Percentiles rank a stretch among this genome's conserved stretches.
Conservation (phyloP, 768 basidiomycete genomes). For the Favolaschia claudopus region DNA sequence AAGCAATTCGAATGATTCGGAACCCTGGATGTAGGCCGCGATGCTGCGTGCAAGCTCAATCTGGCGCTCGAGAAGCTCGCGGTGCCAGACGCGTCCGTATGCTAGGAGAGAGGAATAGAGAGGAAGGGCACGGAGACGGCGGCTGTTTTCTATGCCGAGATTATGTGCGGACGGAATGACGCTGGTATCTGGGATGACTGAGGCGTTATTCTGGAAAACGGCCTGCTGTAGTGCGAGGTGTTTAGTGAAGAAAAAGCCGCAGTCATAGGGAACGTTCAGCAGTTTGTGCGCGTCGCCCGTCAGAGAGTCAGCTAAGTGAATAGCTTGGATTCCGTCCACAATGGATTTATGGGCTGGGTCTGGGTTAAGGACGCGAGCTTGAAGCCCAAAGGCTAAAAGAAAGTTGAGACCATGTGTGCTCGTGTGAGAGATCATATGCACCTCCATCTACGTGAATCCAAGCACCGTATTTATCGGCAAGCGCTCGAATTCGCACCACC, state of each 20-base stretch:
- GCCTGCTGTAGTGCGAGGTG: constrained; percentile 19
- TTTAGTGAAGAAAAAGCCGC: constrained; percentile 24
- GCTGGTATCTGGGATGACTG: not conserved
- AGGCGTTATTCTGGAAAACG: constrained; percentile 20
- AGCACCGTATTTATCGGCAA: constrained; percentile 22
- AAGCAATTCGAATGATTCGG: constrained; percentile 19
- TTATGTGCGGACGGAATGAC: constrained; percentile 25
- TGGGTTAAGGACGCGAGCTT: constrained; percentile 14
- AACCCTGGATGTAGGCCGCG: constrained; percentile 10
- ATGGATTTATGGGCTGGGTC: not conserved
- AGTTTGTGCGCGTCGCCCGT: constrained; percentile 26
- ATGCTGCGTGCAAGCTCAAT: constrained; percentile 19
- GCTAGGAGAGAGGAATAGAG: constrained; percentile 23
- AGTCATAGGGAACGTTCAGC: constrained; percentile 22
- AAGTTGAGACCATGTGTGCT: not conserved
- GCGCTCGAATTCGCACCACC: constrained; percentile 18
- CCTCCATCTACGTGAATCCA: constrained; percentile 29
- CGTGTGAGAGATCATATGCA: not conserved
- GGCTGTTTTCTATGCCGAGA: constrained; percentile 25
- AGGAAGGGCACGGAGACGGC: constrained; percentile 21
- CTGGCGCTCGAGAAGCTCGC: constrained; percentile 16
- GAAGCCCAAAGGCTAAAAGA: constrained; percentile 19
- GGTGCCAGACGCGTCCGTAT: constrained; percentile 23
- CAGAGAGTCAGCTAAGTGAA: constrained; percentile 23
- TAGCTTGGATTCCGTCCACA: not conserved